These are phyloP conservation scores for Coffea canephora DNA, from an alignment of 257 asterid genomes.

Conservation along the genomic window DNA sequence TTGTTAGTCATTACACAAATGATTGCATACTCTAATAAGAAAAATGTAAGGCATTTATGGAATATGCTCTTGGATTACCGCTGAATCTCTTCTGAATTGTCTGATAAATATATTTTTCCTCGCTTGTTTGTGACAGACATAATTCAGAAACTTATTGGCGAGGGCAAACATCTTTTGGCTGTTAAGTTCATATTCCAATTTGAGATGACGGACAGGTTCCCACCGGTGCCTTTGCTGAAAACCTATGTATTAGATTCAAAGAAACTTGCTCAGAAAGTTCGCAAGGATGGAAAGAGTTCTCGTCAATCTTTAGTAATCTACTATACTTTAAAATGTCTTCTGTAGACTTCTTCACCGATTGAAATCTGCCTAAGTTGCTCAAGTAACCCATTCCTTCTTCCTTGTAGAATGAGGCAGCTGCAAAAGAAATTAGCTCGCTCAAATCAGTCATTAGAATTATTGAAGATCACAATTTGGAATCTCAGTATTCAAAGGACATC, in stretches of 20 bases:
- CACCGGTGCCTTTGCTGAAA: constrained; percentile 60
- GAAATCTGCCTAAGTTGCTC: background rate
- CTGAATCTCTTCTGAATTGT: background rate
- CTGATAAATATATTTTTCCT: background rate
- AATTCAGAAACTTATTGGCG: constrained; percentile 47
- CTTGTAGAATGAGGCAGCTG: constrained; percentile 49
- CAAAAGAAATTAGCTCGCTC: constrained; percentile 52
- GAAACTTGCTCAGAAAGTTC: constrained; percentile 41
- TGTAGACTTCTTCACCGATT: background rate
- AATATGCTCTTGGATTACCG: background rate
- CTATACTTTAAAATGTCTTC: background rate
- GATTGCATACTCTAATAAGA: background rate
- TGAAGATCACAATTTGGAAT: constrained; percentile 51
- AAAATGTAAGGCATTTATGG: background rate
- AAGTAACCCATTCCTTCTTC: background rate
- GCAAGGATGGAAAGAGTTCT: constrained; percentile 44
- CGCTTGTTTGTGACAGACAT: constrained; percentile 40
- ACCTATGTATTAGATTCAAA: constrained; percentile 40
- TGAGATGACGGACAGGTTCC: constrained; percentile 53
- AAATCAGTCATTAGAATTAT: constrained; percentile 54
- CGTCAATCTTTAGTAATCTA: constrained; percentile 36
- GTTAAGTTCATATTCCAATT: constrained; percentile 58
- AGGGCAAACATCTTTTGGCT: constrained; percentile 54
- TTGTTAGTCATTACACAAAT: background rate
- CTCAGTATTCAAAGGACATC: constrained; percentile 45